Evolutionary conservation across 2,329 filamentous ascomycete genomes (phyloP).

Genomic region (Claviceps sp.): DNA sequence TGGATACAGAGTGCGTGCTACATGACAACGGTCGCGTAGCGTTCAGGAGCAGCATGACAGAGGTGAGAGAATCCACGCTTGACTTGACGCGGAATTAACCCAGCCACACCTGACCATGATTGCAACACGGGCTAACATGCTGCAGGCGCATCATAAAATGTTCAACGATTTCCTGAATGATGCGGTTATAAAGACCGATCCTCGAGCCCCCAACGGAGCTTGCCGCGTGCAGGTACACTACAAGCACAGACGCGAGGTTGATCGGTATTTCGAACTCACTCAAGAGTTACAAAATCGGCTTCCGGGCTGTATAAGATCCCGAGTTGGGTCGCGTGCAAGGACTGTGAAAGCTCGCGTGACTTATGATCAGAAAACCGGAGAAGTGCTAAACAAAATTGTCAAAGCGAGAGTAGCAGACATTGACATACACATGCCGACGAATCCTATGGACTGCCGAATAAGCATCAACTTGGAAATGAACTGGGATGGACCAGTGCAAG

Average conservation of each 20-base stretch:
- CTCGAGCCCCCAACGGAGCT: conserved; percentile 33
- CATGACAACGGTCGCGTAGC: conserved; percentile 44
- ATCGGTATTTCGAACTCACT: conserved; percentile 71
- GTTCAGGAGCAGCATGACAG: conserved; percentile 84
- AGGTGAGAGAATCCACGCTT: conserved; percentile 38
- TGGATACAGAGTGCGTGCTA: conserved; percentile 59
- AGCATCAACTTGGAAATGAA: conserved; percentile 92
- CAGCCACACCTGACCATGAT: background rate
- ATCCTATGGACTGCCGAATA: conserved; percentile 78
- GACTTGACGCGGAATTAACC: background rate
- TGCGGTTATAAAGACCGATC: conserved; percentile 44
- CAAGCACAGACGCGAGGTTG: conserved; percentile 67
- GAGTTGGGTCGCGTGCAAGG: conserved; percentile 37
- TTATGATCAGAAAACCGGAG: conserved; percentile 56
- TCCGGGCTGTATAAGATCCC: conserved; percentile 48
- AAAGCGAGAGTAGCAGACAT: conserved; percentile 81
- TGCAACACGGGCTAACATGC: conserved; percentile 8
- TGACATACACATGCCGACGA: conserved; percentile 68
- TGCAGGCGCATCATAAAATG: conserved; percentile 60
- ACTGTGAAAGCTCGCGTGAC: conserved; percentile 47
- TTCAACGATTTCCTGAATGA: conserved; percentile 79
- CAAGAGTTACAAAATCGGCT: conserved; percentile 43
- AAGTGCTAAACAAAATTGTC: conserved; percentile 70
- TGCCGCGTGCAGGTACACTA: conserved; percentile 57
- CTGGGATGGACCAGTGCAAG: conserved; percentile 55